These are phyloP conservation scores for Solanum peruvianum DNA, from an alignment of 257 asterid genomes.

Conservation along the genomic window DNA sequence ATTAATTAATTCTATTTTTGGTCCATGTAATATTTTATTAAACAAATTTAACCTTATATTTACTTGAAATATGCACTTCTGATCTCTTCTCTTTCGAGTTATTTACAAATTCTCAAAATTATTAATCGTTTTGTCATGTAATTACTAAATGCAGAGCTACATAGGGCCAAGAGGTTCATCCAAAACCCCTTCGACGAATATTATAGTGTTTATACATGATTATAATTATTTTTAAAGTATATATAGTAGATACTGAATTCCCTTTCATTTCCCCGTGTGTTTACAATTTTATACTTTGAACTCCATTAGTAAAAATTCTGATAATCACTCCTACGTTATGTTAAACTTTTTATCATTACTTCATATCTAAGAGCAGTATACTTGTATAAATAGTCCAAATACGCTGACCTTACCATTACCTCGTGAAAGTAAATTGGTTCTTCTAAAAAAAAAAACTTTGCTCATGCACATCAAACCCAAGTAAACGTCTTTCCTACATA, in stretches of 20 bases:
- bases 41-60: neutral
- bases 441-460: rapidly evolving
- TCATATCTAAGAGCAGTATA: neutral
- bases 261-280: rapidly evolving
- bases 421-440: rapidly evolving
- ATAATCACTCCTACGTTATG: neutral
- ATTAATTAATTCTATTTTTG: neutral
- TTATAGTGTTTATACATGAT: rapidly evolving
- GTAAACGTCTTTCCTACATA: neutral
- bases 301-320: neutral
- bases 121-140: rapidly evolving
- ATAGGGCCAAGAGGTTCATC: rapidly evolving
- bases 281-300: neutral
- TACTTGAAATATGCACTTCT: neutral
- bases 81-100: neutral
- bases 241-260: neutral
- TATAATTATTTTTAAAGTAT: neutral
- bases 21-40: neutral
- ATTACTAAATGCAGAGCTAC: neutral
- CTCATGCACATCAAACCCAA: neutral
- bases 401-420: neutral
- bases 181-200: neutral
- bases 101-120: neutral
- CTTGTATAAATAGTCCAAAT: neutral
- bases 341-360: neutral